Evolutionary conservation across 306 rosid species (phyloP), one percentile per base, ranked within the genome.

Genomic region (Sesbania bispinosa): DNA sequence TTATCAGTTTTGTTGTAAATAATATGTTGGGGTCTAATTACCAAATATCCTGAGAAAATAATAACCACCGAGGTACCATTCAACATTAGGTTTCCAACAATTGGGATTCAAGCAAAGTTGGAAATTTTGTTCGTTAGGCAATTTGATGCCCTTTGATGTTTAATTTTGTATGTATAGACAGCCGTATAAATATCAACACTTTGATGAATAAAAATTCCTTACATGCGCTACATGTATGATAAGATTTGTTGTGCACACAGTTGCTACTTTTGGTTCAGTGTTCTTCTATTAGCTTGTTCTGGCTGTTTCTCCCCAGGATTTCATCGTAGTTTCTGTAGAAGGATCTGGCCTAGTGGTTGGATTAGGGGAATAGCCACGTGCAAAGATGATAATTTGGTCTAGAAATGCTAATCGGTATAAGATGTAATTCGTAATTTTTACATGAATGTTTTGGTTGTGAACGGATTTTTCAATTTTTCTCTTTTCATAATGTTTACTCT

Each of bases 141-240:
- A 30, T 47, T 32, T 62, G 45, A 15, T 78, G 46, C 59, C 10
- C 66, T 24, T 26, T 45, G 71, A 45, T 65, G 63, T 43, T 70
- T 26, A 48, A 57, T 61, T 78, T 74, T 71, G 65, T 67, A 36
- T 71, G 88, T 84, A 53, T 20, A 62, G 61, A 69, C 73, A 5
- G 60, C 45, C 11, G 2, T 26, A 53, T 43, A 61, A 73, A 62
- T 62, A 71, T 16, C 46, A 7, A 23, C 43, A 26, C 18, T 24
- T 74, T 38, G 71, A 62, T 69, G 24, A 76, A 71, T 74, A 71
- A 79, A 81, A 62, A 27, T 51, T 46, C 54, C 26, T 26, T 64
- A 46, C 38, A 21, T n/a, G 38, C 10, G 57, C 46, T 24, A 50
- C 63, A 45, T 72, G 6, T 9, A 7, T 13, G 36, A 10, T 35